Evolutionary conservation across 768 basidiomycete genomes (phyloP).

Genomic region (Amanita muscaria): DNA sequence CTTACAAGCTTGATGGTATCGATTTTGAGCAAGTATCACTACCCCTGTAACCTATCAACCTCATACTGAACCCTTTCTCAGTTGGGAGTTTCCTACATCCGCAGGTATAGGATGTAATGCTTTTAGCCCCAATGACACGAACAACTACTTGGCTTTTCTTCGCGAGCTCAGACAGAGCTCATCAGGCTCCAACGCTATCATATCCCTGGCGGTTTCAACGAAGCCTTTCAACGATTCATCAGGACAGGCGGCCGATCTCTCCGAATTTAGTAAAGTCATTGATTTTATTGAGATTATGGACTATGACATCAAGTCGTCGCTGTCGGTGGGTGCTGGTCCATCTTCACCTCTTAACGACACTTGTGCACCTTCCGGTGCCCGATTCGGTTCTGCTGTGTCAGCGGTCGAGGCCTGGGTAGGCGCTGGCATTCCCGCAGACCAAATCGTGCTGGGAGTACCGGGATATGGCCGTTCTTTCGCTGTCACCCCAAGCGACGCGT

Average conservation of each 20-base stretch:
- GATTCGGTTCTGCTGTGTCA: slow-evolving; percentile 67
- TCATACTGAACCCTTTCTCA: slow-evolving; percentile 17
- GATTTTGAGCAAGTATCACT: slow-evolving; percentile 51
- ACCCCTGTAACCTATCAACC: slow-evolving; percentile 4
- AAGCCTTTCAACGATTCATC: slow-evolving; percentile 54
- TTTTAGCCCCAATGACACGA: slow-evolving; percentile 53
- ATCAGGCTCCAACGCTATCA: slow-evolving; percentile 45
- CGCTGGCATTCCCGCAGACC: slow-evolving; percentile 66
- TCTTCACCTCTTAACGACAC: slow-evolving; percentile 79
- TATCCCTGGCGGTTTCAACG: slow-evolving; percentile 65
- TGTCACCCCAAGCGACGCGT: slow-evolving; percentile 25
- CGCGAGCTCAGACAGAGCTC: slow-evolving; percentile 53
- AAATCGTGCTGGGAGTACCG: slow-evolving; percentile 78
- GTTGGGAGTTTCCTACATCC: slow-evolving; percentile 81
- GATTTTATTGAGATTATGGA: slow-evolving; percentile 74
- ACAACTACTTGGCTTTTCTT: slow-evolving; percentile 74
- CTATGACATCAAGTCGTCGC: slow-evolving; percentile 56
- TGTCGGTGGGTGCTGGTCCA: slow-evolving; percentile 54
- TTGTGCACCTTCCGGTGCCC: slow-evolving; percentile 51
- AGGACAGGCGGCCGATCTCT: slow-evolving; percentile 49
- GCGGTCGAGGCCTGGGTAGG: slow-evolving; percentile 65
- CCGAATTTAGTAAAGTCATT: slow-evolving; percentile 54
- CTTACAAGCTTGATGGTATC: slow-evolving; percentile 51
- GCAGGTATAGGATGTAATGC: slow-evolving; percentile 66
- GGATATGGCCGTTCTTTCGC: slow-evolving; percentile 78